Conservation (phyloP, 352 stramenopile genomes). For the Aphanomyces astaci region DNA sequence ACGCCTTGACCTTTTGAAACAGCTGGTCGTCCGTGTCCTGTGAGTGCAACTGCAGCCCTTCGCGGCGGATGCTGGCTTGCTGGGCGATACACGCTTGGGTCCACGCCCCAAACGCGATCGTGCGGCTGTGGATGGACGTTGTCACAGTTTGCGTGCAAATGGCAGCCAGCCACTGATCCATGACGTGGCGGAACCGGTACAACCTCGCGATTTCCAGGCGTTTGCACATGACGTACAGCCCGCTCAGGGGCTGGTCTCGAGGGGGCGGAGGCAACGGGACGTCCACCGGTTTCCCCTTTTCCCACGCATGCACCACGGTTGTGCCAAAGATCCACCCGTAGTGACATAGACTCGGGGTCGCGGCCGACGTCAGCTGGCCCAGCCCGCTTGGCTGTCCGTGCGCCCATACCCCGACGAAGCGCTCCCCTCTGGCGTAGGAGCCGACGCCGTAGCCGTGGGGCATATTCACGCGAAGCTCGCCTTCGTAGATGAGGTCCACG, state of each 20-base stretch:
- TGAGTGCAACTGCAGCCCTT: neutral
- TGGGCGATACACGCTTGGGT: neutral
- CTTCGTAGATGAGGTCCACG: slow-evolving; percentile 13
- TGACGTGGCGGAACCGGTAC: neutral
- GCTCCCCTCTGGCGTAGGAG: neutral
- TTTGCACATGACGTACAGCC: neutral
- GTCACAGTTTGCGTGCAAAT: neutral
- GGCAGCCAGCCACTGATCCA: neutral
- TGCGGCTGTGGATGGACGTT: neutral
- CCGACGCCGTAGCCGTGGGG: slow-evolving; percentile 18
- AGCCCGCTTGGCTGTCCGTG: neutral
- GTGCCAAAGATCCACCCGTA: slow-evolving; percentile 5
- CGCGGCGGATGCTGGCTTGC: neutral
- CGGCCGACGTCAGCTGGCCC: neutral
- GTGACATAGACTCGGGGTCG: neutral
- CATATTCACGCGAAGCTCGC: neutral
- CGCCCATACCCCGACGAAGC: slow-evolving; percentile 13
- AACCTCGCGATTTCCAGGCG: slow-evolving; percentile 3
- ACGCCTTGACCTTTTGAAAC: neutral
- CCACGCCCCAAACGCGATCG: slow-evolving; percentile 9
- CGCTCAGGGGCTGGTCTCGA: neutral
- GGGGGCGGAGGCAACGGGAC: neutral
- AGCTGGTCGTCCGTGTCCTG: neutral
- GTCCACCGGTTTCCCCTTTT: neutral
- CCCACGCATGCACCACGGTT: neutral